Conservation (phyloP, 2,329 filamentous ascomycete species). For the Alternaria dauci region DNA sequence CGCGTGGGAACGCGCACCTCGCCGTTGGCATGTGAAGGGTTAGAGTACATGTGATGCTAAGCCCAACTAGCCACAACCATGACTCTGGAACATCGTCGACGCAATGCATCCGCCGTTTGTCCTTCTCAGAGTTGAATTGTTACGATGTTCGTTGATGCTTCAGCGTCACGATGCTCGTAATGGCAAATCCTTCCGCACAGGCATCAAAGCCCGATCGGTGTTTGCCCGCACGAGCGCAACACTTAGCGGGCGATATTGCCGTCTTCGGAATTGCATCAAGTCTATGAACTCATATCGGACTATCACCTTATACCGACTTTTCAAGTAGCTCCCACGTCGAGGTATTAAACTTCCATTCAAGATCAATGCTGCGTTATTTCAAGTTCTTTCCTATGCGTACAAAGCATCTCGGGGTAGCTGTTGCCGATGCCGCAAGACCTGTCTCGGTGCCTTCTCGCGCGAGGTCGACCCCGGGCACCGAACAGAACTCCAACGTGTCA, state of each 20-base stretch:
- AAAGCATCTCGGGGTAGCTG: conserved; percentile 2
- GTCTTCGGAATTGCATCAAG: conserved; percentile 10
- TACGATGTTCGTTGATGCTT: background rate
- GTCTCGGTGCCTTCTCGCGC: conserved; percentile 19
- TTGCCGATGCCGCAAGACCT: conserved; percentile 15
- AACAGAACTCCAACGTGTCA: background rate
- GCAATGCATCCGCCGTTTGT: conserved; percentile 2
- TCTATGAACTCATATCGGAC: background rate
- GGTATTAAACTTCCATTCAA: background rate
- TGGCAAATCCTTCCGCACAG: conserved; percentile 32
- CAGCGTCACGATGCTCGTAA: conserved; percentile 15
- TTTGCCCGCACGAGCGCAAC: conserved; percentile 30
- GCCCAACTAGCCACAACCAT: background rate
- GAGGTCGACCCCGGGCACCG: conserved; percentile 4
- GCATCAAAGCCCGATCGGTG: conserved; percentile 36
- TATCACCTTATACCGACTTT: conserved; percentile 3
- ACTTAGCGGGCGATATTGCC: conserved; percentile 33
- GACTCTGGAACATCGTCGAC: background rate
- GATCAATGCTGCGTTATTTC: background rate
- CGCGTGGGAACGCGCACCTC: conserved; percentile 15
- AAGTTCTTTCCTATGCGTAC: background rate
- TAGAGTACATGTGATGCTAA: conserved; percentile 18
- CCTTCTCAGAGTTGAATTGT: background rate
- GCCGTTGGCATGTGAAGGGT: conserved; percentile 36
- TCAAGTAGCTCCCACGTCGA: background rate